These are phyloP conservation scores for Naganishia liquefaciens DNA, from an alignment of 1,284 basidiomycete species.

Conservation along the genomic window DNA sequence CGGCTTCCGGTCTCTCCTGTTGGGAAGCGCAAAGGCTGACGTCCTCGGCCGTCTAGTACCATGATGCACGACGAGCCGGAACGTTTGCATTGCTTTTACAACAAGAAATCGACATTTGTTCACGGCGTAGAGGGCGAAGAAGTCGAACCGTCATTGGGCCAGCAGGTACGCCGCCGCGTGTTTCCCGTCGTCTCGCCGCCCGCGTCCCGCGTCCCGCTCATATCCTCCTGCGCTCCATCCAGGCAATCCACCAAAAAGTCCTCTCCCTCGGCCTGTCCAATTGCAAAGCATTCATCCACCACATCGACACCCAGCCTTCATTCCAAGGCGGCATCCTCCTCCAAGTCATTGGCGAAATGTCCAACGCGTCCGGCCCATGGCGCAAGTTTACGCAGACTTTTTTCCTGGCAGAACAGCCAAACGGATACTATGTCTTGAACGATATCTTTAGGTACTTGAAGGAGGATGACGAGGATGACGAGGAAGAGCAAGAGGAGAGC, in stretches of 20 bases:
- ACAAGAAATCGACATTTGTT: constrained; percentile 93
- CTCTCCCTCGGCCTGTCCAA: constrained; percentile 89
- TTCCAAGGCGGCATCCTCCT: constrained; percentile 95
- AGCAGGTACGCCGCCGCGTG: constrained; percentile 66
- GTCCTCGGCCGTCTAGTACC: constrained; percentile 58
- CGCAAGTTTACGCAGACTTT: constrained; percentile 99
- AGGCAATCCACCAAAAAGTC: constrained; percentile 98
- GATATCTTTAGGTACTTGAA: constrained; percentile 99
- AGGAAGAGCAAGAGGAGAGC: constrained; percentile 58
- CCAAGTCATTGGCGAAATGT: constrained; percentile 99
- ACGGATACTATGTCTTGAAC: constrained; percentile 99
- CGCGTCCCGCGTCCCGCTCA: not conserved
- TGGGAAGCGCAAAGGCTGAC: not conserved
- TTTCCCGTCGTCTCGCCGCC: not conserved
- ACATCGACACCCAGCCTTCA: constrained; percentile 89
- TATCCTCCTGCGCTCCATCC: constrained; percentile 34
- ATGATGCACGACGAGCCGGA: constrained; percentile 97
- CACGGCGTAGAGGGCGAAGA: constrained; percentile 97
- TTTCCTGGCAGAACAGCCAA: constrained; percentile 98
- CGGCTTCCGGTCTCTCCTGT: too few relatives aligned
- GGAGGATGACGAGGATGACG: constrained; percentile 83
- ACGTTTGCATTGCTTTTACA: constrained; percentile 98
- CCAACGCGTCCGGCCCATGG: constrained; percentile 82
- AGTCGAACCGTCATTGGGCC: constrained; percentile 79
- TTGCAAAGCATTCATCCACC: constrained; percentile 97